Base-by-base conservation (phyloP, 2,329 filamentous ascomycete species). In the Diplocarpon rosae region DNA sequence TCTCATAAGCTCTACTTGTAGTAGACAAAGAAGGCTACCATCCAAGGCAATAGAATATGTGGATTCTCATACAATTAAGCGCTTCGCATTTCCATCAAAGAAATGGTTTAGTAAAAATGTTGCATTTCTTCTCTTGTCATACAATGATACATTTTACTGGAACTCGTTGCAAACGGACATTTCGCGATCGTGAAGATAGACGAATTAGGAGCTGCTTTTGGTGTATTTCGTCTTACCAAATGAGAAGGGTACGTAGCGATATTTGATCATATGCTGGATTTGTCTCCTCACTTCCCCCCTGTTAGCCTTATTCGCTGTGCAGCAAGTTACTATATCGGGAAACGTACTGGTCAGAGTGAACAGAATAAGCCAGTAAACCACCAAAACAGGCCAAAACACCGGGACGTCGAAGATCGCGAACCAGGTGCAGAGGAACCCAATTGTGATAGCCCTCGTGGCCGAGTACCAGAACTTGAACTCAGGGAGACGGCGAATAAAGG, bases 391-490 rank as follows among this genome's bases (percentile, higher is more conserved):
- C 92, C 92, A 98, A 78, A 98, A 98, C 47, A 98, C 92, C 1
- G 92, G 92, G 54, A 98, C 78, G 67, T 98, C 87, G 69, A 96
- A 98, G 62, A 95, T 72, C 61, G 84, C 75, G 65, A 93, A 94
- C 85, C 87, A 96, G 57, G 80, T 87, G 77, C 89, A 95, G 52
- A 81, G 55, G 64, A 96, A 95, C 31, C 76, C 80, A 60, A 96
- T 85, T 54, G 72, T 63, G 58, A 96, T 76, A 44, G 90, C 90
- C 61, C 88, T 79, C 45, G 90, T 96, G 43, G 90, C 88, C 59
- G 85, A 84, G 70, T 95, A 87, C 92, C 92, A 98, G 73, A 98
- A 98, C 76, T 98, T 98, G 77, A 98, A 98, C 69, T 98, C 92
- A 45, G 92, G 92, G 17, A 98, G 78, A 49, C 92, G 78, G 61